Percentiles rank a stretch among this genome's conserved stretches.
phyloP scores from a whole-genome alignment of 2,329 filamentous ascomycete species.

The Triangularia verruculosa region DNA sequence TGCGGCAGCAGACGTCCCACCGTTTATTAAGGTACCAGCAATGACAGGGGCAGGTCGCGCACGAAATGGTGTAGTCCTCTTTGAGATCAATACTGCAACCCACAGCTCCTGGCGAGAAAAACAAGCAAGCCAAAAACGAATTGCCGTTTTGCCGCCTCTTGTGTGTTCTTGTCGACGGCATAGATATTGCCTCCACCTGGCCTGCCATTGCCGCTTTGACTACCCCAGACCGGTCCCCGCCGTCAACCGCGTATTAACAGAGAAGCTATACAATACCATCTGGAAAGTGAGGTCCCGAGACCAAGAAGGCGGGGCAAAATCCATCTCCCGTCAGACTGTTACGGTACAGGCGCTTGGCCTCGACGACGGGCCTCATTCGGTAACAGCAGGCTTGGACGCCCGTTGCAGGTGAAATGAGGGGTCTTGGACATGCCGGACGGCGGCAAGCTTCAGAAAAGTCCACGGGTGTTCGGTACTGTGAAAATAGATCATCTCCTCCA shows the following conservation, averaged over 20 bases:
- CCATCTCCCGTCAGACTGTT: constrained; percentile 16
- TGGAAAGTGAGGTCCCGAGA: constrained; percentile 2
- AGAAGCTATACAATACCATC: constrained; percentile 9
- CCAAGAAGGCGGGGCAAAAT: constrained; percentile 19
- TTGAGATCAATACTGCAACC: constrained; percentile 22
- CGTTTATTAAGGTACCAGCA: constrained; percentile 3
- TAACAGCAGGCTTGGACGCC: constrained; percentile 8
- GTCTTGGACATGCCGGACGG: constrained; percentile 10
- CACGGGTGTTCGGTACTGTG: constrained; percentile 5
- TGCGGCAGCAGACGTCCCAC: constrained; percentile 15
- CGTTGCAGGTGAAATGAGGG: constrained; percentile 22
- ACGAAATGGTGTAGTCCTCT: background rate
- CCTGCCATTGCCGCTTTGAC: background rate
- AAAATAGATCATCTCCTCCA: constrained; percentile 1
- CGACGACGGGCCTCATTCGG: constrained; percentile 21
- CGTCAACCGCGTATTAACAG: constrained; percentile 5
- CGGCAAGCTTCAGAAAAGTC: constrained; percentile 12
- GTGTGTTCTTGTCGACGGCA: constrained; percentile 8
- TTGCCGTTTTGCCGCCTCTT: constrained; percentile 4
- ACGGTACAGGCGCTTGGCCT: constrained; percentile 24
- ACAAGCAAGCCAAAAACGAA: background rate
- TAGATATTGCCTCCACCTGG: constrained; percentile 16
- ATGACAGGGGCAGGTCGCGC: background rate
- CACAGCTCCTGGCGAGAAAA: background rate
- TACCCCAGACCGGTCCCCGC: constrained; percentile 5